Evolutionary conservation across 306 rosid species (phyloP).

Genomic region (Purshia tridentata): DNA sequence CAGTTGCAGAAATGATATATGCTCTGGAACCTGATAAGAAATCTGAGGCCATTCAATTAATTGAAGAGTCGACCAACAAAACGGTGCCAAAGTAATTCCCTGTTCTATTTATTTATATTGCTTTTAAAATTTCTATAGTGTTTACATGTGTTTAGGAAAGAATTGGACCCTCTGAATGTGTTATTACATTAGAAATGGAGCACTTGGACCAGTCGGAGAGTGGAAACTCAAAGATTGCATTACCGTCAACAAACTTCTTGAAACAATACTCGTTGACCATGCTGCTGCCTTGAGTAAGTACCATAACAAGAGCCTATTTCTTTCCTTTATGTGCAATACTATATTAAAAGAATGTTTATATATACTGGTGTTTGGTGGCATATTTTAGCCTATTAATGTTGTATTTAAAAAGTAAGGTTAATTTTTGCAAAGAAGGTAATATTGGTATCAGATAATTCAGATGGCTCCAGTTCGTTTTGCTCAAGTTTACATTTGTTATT

Average conservation of each 20-base stretch:
- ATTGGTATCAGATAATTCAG: not conserved
- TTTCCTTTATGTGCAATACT: not conserved
- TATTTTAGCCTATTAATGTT: conserved; percentile 2
- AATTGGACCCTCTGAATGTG: conserved; percentile 20
- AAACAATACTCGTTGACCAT: conserved; percentile 52
- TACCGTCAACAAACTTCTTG: conserved; percentile 75
- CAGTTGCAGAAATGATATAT: conserved; percentile 72
- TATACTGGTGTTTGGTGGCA: not conserved
- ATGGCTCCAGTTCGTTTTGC: too few species aligned
- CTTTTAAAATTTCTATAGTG: conserved; percentile 19
- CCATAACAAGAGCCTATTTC: not conserved
- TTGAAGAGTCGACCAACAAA: conserved; percentile 72
- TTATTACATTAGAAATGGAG: conserved; percentile 55
- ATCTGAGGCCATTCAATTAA: conserved; percentile 66
- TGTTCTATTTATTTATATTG: not conserved
- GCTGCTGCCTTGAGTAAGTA: conserved; percentile 73
- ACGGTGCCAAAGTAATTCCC: conserved; percentile 52
- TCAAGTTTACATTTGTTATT: not conserved
- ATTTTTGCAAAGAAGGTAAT: not conserved
- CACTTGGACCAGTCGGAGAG: conserved; percentile 59
- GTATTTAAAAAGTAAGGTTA: not conserved
- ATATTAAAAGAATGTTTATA: not conserved
- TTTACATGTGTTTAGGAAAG: not conserved
- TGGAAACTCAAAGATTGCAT: conserved; percentile 84
- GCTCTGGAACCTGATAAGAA: conserved; percentile 65